Conservation (phyloP, 2,329 filamentous ascomycete species). For the Hymenoscyphus fructigenus region DNA sequence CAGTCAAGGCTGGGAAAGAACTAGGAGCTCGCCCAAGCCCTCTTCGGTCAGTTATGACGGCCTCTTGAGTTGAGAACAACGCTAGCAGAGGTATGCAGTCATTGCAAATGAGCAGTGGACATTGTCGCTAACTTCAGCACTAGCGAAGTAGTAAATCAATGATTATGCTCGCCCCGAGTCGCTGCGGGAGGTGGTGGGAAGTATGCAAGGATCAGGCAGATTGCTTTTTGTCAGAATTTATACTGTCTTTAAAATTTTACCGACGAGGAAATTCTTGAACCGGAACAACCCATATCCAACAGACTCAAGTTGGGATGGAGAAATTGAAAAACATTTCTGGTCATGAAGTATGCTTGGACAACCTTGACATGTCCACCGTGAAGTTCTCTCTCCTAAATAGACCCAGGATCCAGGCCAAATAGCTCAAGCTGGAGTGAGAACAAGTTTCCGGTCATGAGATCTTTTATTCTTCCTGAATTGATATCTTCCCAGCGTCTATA, state of each 20-base stretch:
- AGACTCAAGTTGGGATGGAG: neutral
- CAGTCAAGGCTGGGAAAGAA: slow-evolving; percentile 38
- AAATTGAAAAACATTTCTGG: slow-evolving; percentile 7
- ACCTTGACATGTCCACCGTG: too few relatives aligned
- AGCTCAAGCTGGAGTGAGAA: too few relatives aligned
- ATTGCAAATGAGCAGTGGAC: neutral
- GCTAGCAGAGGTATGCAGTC: slow-evolving; percentile 25
- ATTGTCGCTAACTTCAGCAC: slow-evolving; percentile 13
- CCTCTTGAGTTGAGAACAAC: slow-evolving; percentile 36
- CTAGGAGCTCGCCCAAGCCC: slow-evolving; percentile 57
- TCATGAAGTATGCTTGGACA: neutral
- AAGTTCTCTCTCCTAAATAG: too few relatives aligned
- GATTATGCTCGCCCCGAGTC: slow-evolving; percentile 18
- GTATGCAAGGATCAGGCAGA: slow-evolving; percentile 18
- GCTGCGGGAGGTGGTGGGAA: slow-evolving; percentile 5
- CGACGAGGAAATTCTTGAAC: neutral
- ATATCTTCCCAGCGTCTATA: too few relatives aligned
- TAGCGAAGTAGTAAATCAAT: slow-evolving; percentile 11
- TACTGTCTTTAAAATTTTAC: slow-evolving; percentile 16
- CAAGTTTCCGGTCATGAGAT: neutral
- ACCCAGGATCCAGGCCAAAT: too few relatives aligned
- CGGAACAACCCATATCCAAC: neutral
- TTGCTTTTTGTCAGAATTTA: slow-evolving; percentile 20
- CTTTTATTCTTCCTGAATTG: neutral
- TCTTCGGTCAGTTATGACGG: slow-evolving; percentile 66